These are phyloP conservation scores for Candida manassasensis DNA, from an alignment of 805 yeast species.

Conservation along the genomic window DNA sequence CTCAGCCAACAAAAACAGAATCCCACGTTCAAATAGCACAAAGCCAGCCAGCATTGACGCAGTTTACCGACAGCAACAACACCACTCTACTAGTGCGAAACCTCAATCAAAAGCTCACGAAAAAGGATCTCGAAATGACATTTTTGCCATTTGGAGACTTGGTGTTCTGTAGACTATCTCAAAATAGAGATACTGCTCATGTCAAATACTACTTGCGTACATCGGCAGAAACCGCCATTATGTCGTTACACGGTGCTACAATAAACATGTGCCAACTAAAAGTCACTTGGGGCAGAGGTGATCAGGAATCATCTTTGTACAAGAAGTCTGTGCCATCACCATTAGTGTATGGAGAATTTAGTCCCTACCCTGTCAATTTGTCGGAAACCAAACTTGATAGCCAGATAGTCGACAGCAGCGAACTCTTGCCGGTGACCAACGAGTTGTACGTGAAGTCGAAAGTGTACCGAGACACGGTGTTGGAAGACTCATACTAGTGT, in stretches of 20 bases:
- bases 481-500: conserved; percentile 5
- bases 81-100: conserved; percentile 74
- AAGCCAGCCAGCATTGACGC: conserved; percentile 52
- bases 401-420: conserved; percentile 14
- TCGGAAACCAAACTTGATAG: conserved; percentile 3
- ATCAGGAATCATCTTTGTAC: conserved; percentile 10
- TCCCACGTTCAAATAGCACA: conserved; percentile 28
- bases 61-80: conserved; percentile 75
- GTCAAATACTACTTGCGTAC: conserved; percentile 26
- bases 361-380: conserved; percentile 10
- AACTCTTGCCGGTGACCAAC: conserved; percentile 15
- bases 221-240: conserved; percentile 36
- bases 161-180: conserved; percentile 19
- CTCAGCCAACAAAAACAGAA: conserved; percentile 14
- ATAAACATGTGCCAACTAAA: conserved; percentile 25
- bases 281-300: conserved; percentile 29
- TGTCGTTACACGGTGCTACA: conserved; percentile 25
- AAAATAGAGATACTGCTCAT: conserved; percentile 17
- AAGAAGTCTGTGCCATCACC: conserved; percentile 17
- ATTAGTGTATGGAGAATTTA: conserved; percentile 13
- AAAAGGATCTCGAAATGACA: conserved; percentile 54
- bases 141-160: conserved; percentile 63
- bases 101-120: conserved; percentile 52
- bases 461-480: conserved; percentile 9
- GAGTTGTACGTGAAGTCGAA: conserved; percentile 13